Percentiles rank a stretch among this genome's conserved stretches.
These are phyloP conservation scores for Aspergillus indologenus DNA, from an alignment of 495 filamentous ascomycete genomes.

Conservation along the genomic window DNA sequence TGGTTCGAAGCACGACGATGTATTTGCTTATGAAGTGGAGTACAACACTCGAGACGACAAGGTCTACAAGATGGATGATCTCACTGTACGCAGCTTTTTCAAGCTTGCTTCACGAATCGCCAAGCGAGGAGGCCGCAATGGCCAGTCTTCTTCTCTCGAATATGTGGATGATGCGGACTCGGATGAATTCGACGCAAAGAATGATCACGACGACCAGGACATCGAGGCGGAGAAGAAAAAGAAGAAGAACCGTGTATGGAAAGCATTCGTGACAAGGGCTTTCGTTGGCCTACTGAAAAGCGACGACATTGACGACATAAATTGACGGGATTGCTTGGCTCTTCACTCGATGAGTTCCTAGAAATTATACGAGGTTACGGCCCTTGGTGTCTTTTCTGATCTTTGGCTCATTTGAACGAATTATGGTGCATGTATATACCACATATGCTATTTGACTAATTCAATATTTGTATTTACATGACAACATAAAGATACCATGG, in stretches of 20 bases:
- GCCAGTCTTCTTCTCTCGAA: neutral
- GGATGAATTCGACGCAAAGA: constrained; percentile 18
- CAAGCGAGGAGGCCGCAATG: constrained; percentile 18
- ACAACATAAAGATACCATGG: neutral
- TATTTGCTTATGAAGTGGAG: constrained; percentile 76
- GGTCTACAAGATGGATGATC: constrained; percentile 69
- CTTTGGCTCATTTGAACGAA: neutral
- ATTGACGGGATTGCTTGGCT: constrained; percentile 5
- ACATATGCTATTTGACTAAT: constrained; percentile 9
- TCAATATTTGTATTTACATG: neutral
- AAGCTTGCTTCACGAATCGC: constrained; percentile 77
- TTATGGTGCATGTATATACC: neutral
- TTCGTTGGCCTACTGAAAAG: constrained; percentile 66
- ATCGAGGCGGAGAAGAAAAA: constrained; percentile 7
- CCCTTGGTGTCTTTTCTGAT: neutral
- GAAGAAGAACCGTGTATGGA: constrained; percentile 56
- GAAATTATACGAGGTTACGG: constrained; percentile 4
- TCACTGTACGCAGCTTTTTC: constrained; percentile 81
- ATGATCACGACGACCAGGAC: constrained; percentile 15
- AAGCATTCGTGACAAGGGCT: constrained; percentile 70
- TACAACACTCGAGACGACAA: constrained; percentile 75
- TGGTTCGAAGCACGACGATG: constrained; percentile 43
- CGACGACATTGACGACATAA: constrained; percentile 22
- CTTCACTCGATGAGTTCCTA: neutral
- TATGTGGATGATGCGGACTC: constrained; percentile 14